Conservation (phyloP, 345 rosid species). For the Heritiera fomes region DNA sequence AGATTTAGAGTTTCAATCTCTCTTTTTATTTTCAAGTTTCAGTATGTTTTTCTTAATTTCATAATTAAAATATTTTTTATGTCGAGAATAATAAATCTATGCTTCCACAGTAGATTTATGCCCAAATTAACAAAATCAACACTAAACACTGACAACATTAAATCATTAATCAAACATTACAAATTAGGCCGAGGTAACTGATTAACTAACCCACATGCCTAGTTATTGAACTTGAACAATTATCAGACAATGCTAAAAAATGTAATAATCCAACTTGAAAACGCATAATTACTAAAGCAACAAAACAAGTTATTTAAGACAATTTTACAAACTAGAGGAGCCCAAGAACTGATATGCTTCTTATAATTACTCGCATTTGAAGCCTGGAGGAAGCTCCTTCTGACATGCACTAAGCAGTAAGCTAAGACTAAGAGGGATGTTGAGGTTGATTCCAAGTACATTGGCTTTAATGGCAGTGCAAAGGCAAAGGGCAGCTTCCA, state of each 20-base stretch:
- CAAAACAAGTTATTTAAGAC: too few species aligned
- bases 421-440: conserved; percentile 42
- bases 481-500: conserved; percentile 61
- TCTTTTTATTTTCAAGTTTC: too few species aligned
- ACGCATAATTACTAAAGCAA: too few species aligned
- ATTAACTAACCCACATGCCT: background rate
- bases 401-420: conserved; percentile 44
- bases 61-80: too few species aligned
- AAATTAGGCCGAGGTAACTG: background rate
- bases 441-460: conserved; percentile 50
- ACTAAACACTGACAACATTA: background rate
- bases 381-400: conserved; percentile 47
- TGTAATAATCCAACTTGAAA: too few species aligned
- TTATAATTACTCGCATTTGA: conserved; percentile 33
- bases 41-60: background rate
- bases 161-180: background rate
- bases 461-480: conserved; percentile 63
- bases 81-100: too few species aligned
- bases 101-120: background rate
- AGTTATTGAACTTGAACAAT: background rate
- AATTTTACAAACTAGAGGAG: background rate
- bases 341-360: background rate
- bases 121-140: background rate
- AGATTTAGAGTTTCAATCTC: too few species aligned
- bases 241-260: background rate